Conservation (phyloP, 2,329 filamentous ascomycete genomes). For the Paecilomyces variotii region DNA sequence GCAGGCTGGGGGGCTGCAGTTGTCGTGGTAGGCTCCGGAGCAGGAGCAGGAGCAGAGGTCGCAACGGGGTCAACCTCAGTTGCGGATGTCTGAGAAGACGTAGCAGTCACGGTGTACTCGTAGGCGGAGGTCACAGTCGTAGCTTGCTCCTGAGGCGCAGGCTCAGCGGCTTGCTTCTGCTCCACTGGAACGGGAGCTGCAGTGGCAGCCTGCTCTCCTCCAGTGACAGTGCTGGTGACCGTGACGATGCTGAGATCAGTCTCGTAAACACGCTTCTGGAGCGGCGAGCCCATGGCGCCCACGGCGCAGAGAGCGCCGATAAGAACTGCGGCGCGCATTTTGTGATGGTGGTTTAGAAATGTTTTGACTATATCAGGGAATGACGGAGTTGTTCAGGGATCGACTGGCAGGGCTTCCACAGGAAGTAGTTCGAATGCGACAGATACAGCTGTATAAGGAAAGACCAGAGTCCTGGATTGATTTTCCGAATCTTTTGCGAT, state of each 20-base stretch:
- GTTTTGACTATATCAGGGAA: slow-evolving; percentile 6
- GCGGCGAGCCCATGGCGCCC: slow-evolving; percentile 23
- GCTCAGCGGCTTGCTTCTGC: background rate
- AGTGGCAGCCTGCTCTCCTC: background rate
- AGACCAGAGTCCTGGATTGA: slow-evolving; percentile 5
- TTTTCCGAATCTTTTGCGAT: background rate
- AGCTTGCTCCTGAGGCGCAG: background rate
- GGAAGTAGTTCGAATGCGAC: slow-evolving; percentile 20
- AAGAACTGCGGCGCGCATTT: slow-evolving; percentile 28
- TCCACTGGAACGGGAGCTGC: background rate
- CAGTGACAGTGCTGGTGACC: slow-evolving; percentile 28
- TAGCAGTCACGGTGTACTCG: background rate
- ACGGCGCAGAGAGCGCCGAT: slow-evolving; percentile 29
- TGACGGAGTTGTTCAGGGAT: slow-evolving; percentile 17
- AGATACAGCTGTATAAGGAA: slow-evolving; percentile 3
- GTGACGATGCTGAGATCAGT: slow-evolving; percentile 30
- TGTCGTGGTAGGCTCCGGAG: background rate
- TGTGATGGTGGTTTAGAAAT: slow-evolving; percentile 3
- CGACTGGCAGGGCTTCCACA: slow-evolving; percentile 29
- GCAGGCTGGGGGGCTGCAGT: slow-evolving; percentile 2
- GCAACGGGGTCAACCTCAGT: background rate
- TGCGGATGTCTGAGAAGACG: background rate
- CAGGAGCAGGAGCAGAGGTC: background rate
- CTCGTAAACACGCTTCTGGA: slow-evolving; percentile 27
- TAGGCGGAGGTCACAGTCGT: background rate